A percentile compares a stretch with the other conserved stretches of the same genome.
These are phyloP conservation scores for Berberis thunbergii DNA, from an alignment of 164 flowering plant genomes.

Conservation along the genomic window DNA sequence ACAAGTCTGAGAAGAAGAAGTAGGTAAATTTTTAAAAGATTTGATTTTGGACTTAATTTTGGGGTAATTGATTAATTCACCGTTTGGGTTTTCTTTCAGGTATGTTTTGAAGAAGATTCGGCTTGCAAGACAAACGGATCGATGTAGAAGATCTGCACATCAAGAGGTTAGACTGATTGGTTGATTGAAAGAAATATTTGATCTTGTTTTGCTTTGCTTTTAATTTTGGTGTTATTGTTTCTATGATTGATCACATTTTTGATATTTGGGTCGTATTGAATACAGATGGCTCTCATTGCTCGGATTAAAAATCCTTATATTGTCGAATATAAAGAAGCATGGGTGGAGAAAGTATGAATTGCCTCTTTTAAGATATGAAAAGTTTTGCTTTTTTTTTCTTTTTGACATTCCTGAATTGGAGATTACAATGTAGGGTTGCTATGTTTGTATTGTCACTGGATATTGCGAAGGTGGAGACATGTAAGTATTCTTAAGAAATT, in stretches of 20 bases:
- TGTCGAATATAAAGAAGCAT: slow-evolving; percentile 95
- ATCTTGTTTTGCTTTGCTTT: slow-evolving; percentile 1
- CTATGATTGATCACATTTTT: slow-evolving; percentile 2
- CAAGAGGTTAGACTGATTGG: slow-evolving; percentile 60
- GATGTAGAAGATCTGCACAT: slow-evolving; percentile 94
- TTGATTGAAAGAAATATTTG: not conserved
- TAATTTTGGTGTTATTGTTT: not conserved
- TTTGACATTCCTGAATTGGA: slow-evolving; percentile 13
- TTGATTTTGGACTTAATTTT: not conserved
- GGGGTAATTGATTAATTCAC: slow-evolving; percentile 2
- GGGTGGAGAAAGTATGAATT: slow-evolving; percentile 88
- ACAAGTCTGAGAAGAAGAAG: slow-evolving; percentile 88
- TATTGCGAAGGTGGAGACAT: slow-evolving; percentile 99
- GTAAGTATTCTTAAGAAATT: slow-evolving; percentile 41
- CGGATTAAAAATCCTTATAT: slow-evolving; percentile 89
- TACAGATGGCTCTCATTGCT: slow-evolving; percentile 94
- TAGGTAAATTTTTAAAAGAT: slow-evolving; percentile 12
- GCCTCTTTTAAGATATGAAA: not conserved
- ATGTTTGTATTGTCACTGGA: slow-evolving; percentile 98
- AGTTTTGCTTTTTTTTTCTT: not conserved
- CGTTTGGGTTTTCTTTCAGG: slow-evolving; percentile 26
- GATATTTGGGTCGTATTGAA: slow-evolving; percentile 1
- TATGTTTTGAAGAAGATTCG: slow-evolving; percentile 96
- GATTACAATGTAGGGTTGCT: slow-evolving; percentile 71
- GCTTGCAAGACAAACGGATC: slow-evolving; percentile 88